Evolutionary conservation across 164 flowering plant genomes (phyloP), one percentile per base, ranked within the genome.

Genomic region (Vitis amurensis): DNA sequence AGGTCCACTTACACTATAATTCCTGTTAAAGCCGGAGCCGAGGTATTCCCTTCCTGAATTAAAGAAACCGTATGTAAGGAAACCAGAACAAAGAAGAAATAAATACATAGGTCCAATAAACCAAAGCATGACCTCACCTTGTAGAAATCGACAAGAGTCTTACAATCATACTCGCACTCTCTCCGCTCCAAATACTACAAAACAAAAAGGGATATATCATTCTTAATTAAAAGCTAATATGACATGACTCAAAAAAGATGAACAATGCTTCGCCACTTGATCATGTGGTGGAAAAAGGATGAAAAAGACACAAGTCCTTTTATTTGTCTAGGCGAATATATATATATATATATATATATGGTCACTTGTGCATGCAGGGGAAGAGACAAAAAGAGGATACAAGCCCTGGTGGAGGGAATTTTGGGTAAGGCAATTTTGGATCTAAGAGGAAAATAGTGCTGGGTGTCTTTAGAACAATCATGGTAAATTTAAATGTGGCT

Each of bases 91-190:
- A 59, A 55, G 60, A 10, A 27, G 10, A 56, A 17, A 13, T 15
- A n/a, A 49, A 8, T 23, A 30, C 31, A 67, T 59, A 51, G 11
- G 52, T 6, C 11, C 16, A 66, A 10, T 11, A 13, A 44, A 29
- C 19, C n/a, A 11, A 61, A 49, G 23, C 51, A 50, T 5, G 19
- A 53, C n/a, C 87, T 76, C 30, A 88, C 99, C 89, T 75, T 86
- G 84, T 83, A 96, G 57, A 96, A 91, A 75, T 96, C 87, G 5
- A 92, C 94, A 31, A 79, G 66, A 14, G 92, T 84, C 83, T 91
- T 93, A 11, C 64, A 73, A 72, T 96, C 98, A 75, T 93, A 96
- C 71, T 96, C 99, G 37, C 98, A 93, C 73, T 96, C 99, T 78
- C 99, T 87, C 66, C 85, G 76, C 78, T 93, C 98, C 82, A 96